Base-by-base conservation (phyloP, 1,139 yeast genomes). In the Pichia sp. region DNA sequence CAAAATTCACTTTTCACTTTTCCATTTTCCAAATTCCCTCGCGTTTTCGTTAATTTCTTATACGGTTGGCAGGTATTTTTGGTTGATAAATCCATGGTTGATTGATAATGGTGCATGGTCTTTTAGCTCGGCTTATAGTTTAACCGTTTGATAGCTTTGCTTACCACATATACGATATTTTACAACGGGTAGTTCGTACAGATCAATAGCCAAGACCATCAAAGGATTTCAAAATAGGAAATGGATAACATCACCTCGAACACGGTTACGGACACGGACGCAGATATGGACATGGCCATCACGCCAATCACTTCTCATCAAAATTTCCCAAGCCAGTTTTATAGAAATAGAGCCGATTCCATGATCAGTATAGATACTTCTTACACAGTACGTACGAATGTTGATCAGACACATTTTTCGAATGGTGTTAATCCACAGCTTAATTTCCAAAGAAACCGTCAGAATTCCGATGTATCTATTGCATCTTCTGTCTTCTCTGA, bases 401-500 rank as follows among this genome's bases (percentile, higher is more conserved):
- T 35, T 15, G 46, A 46, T 8, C 46, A 42, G 32, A 42, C 47
- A 2, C 39, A 43, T 5, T 30, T 39, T 16, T n/a, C 38, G 12
- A 30, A 29, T 16, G 18, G 11, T 6, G 5, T 22, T 3, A 26
- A 20, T n/a, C 41, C 39, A 5, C 46, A 43, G 15, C 23, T 36
- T 7, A 43, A 36, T 23, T 42, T 43, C 20, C 44, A 34, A 22
- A 45, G 49, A 30, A 45, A 42, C 15, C 41, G 59, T 30, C 54
- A 56, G 37, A 53, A 53, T 40, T 59, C 62, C 35, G 45, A 51
- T 4, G 53, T 55, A 5, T 61, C 65, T 4, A 42, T 61, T 16
- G 48, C 60, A 1, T 62, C 65, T 0, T 59, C 64, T 1, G 40
- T 60, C 27, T 58, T 54, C 25, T 46, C 53, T 9, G 53, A 55